phyloP scores from a whole-genome alignment of 257 asterid species.

The Petunia secreta region DNA sequence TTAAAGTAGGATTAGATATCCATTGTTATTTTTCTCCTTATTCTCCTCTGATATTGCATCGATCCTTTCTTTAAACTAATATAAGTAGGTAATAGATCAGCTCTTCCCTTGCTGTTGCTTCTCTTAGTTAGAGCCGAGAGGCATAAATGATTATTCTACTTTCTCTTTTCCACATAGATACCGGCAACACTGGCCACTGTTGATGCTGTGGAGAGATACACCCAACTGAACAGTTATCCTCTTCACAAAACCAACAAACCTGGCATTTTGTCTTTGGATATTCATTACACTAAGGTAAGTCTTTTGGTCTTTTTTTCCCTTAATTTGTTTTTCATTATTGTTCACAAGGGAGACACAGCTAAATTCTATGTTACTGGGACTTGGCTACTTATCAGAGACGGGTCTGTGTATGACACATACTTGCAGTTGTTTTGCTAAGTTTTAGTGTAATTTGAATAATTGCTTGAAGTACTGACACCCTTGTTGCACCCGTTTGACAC shows the following conservation, averaged over 20 bases:
- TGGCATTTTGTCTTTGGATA: conserved; percentile 89
- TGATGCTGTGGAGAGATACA: conserved; percentile 83
- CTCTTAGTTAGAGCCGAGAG: background rate
- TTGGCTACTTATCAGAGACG: background rate
- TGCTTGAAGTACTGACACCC: background rate
- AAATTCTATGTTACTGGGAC: background rate
- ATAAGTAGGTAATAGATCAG: background rate
- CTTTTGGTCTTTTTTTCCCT: background rate
- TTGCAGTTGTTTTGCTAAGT: background rate
- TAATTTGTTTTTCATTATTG: background rate
- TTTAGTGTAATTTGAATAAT: background rate
- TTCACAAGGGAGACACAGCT: background rate
- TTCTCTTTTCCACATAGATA: conserved; percentile 41
- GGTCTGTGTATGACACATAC: background rate
- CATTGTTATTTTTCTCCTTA: background rate
- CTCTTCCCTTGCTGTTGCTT: background rate
- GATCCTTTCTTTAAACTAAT: background rate
- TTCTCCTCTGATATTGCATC: background rate
- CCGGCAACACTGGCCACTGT: conserved; percentile 79
- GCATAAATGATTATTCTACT: background rate
- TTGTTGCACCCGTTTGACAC: background rate
- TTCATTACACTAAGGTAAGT: conserved; percentile 69
- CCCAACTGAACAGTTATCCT: conserved; percentile 87
- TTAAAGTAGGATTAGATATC: background rate
- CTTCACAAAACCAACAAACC: conserved; percentile 96